phyloP scores from a whole-genome alignment of 768 basidiomycete species.

The Lactifluus hygrophoroides region DNA sequence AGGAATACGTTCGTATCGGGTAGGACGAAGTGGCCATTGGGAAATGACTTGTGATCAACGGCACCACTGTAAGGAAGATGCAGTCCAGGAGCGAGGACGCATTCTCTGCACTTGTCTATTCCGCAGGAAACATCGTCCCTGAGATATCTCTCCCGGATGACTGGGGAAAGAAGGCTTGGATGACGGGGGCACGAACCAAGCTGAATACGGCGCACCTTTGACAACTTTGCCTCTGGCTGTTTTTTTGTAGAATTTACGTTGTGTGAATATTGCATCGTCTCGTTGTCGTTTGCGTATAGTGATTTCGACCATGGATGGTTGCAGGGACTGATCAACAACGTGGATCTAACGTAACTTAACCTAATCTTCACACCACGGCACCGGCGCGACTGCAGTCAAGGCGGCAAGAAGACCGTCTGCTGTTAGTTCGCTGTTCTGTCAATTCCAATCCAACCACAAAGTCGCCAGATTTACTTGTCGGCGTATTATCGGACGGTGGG shows the following conservation, averaged over 20 bases:
- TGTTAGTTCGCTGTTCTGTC: no score
- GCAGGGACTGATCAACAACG: background rate
- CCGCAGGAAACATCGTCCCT: constrained; percentile 89
- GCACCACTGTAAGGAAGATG: constrained; percentile 55
- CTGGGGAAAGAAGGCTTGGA: constrained; percentile 28
- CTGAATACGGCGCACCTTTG: constrained; percentile 50
- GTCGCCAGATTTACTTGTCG: background rate
- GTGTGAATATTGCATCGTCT: constrained; percentile 65
- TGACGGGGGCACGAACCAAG: background rate
- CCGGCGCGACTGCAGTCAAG: no score
- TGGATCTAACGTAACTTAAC: constrained; percentile 10
- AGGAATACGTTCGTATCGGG: constrained; percentile 96
- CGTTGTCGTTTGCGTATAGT: constrained; percentile 64
- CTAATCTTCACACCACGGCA: background rate
- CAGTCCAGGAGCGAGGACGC: constrained; percentile 35
- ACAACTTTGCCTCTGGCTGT: constrained; percentile 90
- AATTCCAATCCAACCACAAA: background rate
- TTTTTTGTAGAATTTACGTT: constrained; percentile 94
- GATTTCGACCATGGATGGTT: constrained; percentile 48
- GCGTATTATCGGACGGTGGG: no score
- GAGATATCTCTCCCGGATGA: constrained; percentile 89
- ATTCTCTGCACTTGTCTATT: constrained; percentile 58
- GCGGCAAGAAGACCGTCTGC: no score
- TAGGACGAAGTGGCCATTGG: constrained; percentile 70
- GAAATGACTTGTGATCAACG: constrained; percentile 44